Evolutionary conservation across 441 rosid genomes (phyloP).

Genomic region (Theobroma grandiflorum): DNA sequence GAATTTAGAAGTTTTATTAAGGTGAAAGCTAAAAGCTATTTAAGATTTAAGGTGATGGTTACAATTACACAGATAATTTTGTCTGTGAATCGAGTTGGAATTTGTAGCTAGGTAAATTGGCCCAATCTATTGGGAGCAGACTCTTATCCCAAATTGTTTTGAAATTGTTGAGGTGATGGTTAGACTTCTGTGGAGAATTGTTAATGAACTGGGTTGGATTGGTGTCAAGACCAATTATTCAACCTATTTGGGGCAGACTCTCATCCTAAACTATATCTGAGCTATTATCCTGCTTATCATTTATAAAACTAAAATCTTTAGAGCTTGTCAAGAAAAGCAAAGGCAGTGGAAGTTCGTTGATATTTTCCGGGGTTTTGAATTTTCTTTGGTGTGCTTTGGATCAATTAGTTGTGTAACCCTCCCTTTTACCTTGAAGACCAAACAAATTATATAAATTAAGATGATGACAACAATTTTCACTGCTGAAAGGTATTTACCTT

Average conservation of each 20-base stretch:
- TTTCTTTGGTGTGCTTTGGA: constrained; percentile 5
- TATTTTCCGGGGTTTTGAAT: neutral
- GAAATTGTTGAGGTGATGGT: neutral
- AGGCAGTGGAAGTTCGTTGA: neutral
- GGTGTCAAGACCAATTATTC: neutral
- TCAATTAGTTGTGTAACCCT: neutral
- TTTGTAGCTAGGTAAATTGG: neutral
- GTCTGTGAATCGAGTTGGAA: neutral
- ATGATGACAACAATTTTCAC: neutral
- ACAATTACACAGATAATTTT: neutral
- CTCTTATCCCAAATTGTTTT: neutral
- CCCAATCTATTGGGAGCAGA: neutral
- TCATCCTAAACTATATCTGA: neutral
- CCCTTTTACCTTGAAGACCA: neutral
- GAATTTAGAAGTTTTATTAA: constrained; percentile 5
- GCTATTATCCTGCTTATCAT: neutral
- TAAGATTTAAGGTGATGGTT: constrained; percentile 3
- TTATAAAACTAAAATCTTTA: neutral
- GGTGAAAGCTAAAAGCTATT: constrained; percentile 6
- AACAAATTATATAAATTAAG: neutral
- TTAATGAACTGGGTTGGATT: neutral
- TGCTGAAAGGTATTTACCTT: neutral
- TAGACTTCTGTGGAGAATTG: constrained; percentile 3
- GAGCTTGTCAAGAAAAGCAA: neutral
- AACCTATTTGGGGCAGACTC: neutral